phyloP scores from a whole-genome alignment of 2,329 filamentous ascomycete species.

The Claviceps sp. region DNA sequence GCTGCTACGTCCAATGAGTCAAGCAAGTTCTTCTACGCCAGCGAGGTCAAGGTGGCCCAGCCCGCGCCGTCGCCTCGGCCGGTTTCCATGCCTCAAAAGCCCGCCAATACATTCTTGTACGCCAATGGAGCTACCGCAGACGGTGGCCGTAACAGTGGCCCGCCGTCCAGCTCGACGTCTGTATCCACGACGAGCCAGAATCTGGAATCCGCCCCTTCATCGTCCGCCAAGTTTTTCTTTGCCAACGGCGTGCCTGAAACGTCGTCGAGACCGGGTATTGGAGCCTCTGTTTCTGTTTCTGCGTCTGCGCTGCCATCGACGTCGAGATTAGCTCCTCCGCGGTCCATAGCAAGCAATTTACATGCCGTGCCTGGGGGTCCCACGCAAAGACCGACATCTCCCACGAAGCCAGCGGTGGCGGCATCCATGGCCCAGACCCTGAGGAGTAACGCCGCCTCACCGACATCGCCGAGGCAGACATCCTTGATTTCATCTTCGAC shows the following conservation, averaged over 20 bases:
- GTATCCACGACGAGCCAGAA: slow-evolving; percentile 22
- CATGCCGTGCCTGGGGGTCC: slow-evolving; percentile 9
- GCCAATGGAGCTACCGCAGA: slow-evolving; percentile 36
- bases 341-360: slow-evolving; percentile 22
- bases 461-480: slow-evolving; percentile 15
- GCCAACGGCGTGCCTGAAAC: slow-evolving; percentile 51
- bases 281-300: slow-evolving; percentile 27
- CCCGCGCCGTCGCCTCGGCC: slow-evolving; percentile 24
- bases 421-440: slow-evolving; percentile 9
- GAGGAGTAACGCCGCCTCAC: slow-evolving; percentile 10
- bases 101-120: slow-evolving; percentile 39
- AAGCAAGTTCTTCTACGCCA: slow-evolving; percentile 82
- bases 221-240: slow-evolving; percentile 56
- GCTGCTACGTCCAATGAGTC: slow-evolving; percentile 16
- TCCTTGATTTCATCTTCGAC: slow-evolving; percentile 23
- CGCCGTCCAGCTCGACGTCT: slow-evolving; percentile 16
- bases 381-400: slow-evolving; percentile 35
- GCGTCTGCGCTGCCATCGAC: slow-evolving; percentile 32
- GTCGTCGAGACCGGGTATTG: slow-evolving; percentile 20
- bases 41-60: slow-evolving; percentile 47
- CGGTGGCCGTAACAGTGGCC: slow-evolving; percentile 21
- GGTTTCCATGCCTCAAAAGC: slow-evolving; percentile 30
- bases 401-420: slow-evolving; percentile 28
- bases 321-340: slow-evolving; percentile 28
- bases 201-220: slow-evolving; percentile 23